These are phyloP conservation scores for Hypocreales sp. DNA, from an alignment of 2,329 filamentous ascomycete genomes.

Conservation along the genomic window DNA sequence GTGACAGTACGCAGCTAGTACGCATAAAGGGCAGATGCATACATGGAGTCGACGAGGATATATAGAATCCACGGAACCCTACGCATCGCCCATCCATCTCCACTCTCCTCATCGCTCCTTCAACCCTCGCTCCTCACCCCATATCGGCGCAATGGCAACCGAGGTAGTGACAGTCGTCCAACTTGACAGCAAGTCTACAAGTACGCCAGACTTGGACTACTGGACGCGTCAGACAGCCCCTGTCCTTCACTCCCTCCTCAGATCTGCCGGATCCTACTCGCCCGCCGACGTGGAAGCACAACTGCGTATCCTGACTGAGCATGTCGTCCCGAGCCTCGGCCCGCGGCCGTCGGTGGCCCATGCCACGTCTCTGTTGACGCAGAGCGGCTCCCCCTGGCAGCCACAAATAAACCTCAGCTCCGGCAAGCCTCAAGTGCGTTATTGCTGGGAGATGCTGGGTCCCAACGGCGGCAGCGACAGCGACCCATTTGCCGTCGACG, in stretches of 20 bases:
- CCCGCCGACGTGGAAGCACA: conserved; percentile 2
- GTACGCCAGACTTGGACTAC: conserved; percentile 1
- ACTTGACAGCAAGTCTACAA: not conserved
- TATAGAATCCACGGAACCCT: no score
- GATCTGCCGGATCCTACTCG: conserved; percentile 3
- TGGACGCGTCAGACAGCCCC: conserved; percentile 2
- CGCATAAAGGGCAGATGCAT: no score
- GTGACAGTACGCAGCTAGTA: no score
- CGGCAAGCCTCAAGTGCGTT: conserved; percentile 2
- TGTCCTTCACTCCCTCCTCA: conserved; percentile 2
- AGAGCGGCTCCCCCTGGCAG: conserved; percentile 4
- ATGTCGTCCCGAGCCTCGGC: conserved; percentile 4
- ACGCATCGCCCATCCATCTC: no score
- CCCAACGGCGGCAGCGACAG: conserved; percentile 1
- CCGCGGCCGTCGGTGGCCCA: conserved; percentile 3
- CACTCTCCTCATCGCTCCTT: no score
- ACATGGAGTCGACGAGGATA: no score
- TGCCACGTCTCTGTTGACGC: conserved; percentile 2
- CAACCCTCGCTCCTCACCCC: no score
- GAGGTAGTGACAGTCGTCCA: not conserved
- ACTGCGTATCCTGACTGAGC: conserved; percentile 1
- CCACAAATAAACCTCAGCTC: conserved; percentile 3
- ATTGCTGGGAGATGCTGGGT: conserved; percentile 5
- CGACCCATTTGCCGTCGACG: conserved; percentile 4
- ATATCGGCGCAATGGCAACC: no score